These are phyloP conservation scores for Vachellia collinsii DNA, from an alignment of 306 rosid genomes.

Conservation along the genomic window DNA sequence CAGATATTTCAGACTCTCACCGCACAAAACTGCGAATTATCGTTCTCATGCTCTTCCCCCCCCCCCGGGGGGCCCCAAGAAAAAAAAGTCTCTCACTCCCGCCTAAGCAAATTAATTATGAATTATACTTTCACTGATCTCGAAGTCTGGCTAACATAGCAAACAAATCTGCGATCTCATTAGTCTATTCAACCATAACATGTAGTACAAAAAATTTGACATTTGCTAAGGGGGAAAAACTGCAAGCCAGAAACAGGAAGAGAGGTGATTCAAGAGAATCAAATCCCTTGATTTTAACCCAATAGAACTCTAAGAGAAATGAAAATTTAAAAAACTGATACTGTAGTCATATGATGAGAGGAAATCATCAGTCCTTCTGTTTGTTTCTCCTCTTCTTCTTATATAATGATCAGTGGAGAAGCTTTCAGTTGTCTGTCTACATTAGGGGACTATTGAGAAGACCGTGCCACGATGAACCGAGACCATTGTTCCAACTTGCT, in stretches of 20 bases:
- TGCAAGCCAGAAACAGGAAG: neutral
- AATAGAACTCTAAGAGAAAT: constrained; percentile 31
- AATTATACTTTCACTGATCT: neutral
- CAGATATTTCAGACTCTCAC: constrained; percentile 58
- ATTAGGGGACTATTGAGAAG: constrained; percentile 81
- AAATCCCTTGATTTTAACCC: constrained; percentile 31
- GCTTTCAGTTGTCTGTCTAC: constrained; percentile 46
- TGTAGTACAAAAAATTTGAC: constrained; percentile 31
- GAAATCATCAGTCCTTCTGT: constrained; percentile 18
- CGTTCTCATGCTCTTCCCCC: constrained; percentile 28
- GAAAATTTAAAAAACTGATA: constrained; percentile 20
- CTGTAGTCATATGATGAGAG: neutral
- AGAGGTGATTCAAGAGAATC: constrained; percentile 38
- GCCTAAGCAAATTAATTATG: neutral
- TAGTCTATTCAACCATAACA: constrained; percentile 42
- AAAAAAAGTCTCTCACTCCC: neutral
- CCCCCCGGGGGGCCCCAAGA: no score
- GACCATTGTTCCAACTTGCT: constrained; percentile 68
- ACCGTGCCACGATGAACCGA: constrained; percentile 74
- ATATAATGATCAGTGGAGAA: neutral
- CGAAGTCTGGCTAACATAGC: constrained; percentile 37
- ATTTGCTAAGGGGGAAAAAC: constrained; percentile 10
- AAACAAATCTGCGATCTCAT: constrained; percentile 51
- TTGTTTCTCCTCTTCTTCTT: constrained; percentile 28
- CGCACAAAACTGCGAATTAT: constrained; percentile 50